Conservation (phyloP, 1,284 basidiomycete species). For the Malassezia japonica region DNA sequence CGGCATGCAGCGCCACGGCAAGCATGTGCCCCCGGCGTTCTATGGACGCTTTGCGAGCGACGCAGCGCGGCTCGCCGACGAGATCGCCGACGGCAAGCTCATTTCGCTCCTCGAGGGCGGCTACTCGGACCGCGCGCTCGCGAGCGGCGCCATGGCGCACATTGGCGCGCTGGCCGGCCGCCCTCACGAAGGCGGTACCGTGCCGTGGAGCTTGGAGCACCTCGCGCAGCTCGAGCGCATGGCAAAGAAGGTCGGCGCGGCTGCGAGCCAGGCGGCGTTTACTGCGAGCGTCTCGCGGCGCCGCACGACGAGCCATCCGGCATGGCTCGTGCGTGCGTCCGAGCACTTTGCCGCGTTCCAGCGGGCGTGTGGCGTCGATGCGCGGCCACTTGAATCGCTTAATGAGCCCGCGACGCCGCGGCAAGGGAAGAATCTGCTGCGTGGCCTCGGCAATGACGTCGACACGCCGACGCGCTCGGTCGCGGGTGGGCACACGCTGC, state of each 20-base stretch:
- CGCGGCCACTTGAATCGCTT: constrained; percentile 3
- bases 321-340: constrained; percentile 25
- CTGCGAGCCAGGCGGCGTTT: constrained; percentile 1
- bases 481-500: constrained; percentile 11
- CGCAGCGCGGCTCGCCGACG: constrained; percentile 60
- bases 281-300: constrained; percentile 21
- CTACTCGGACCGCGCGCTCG: constrained; percentile 72
- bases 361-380: constrained; percentile 20
- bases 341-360: constrained; percentile 32
- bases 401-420: constrained; percentile 7
- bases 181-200: background rate
- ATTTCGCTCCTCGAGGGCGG: constrained; percentile 88
- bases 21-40: constrained; percentile 79
- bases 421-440: background rate
- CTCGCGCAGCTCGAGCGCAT: constrained; percentile 30
- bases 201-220: constrained; percentile 23
- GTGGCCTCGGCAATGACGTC: constrained; percentile 1
- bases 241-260: constrained; percentile 26
- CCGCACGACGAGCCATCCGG: constrained; percentile 20
- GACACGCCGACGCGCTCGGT: constrained; percentile 5
- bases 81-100: constrained; percentile 61
- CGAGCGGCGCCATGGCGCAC: constrained; percentile 54
- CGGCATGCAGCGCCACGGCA: constrained; percentile 82
- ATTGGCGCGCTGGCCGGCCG: constrained; percentile 23
- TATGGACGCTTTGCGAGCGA: constrained; percentile 75